phyloP scores from a whole-genome alignment of 2,329 filamentous ascomycete species.

The Colletotrichum limetticola region DNA sequence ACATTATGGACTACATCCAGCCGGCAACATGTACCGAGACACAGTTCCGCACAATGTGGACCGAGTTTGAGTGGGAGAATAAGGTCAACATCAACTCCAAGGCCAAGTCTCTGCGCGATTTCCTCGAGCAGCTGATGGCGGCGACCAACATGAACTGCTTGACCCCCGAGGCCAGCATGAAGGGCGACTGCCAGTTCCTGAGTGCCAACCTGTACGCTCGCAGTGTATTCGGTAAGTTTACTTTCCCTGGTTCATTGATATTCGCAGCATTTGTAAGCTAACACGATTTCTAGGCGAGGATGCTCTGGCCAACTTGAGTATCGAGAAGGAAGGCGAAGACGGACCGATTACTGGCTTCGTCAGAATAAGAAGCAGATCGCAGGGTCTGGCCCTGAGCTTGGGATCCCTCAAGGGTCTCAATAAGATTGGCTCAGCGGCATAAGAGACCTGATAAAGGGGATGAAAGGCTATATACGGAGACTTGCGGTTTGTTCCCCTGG shows the following conservation, averaged over 20 bases:
- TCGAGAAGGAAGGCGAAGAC: slow-evolving; percentile 96
- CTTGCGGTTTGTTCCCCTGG: slow-evolving; percentile 15
- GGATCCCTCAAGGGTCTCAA: slow-evolving; percentile 95
- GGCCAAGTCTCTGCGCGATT: slow-evolving; percentile 89
- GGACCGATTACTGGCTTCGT: slow-evolving; percentile 97
- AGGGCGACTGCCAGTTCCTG: slow-evolving; percentile 97
- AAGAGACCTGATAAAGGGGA: slow-evolving; percentile 5
- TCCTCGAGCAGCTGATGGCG: slow-evolving; percentile 94
- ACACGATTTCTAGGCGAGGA: slow-evolving; percentile 80
- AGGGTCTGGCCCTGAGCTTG: slow-evolving; percentile 92
- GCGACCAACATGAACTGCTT: slow-evolving; percentile 99
- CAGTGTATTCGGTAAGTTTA: slow-evolving; percentile 92
- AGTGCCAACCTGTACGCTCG: slow-evolving; percentile 96
- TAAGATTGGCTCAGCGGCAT: slow-evolving; percentile 70
- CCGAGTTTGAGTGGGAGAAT: slow-evolving; percentile 99
- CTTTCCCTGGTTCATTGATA: not conserved
- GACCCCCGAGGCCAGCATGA: slow-evolving; percentile 94
- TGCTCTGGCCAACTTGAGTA: slow-evolving; percentile 94
- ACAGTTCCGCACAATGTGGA: slow-evolving; percentile 99
- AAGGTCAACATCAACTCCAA: slow-evolving; percentile 99
- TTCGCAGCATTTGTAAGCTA: slow-evolving; percentile 34
- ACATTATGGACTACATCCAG: slow-evolving; percentile 99
- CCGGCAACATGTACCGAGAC: slow-evolving; percentile 96
- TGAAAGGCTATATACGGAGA: slow-evolving; percentile 26
- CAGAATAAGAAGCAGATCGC: slow-evolving; percentile 95